Conservation (phyloP, 208 protist genomes). For the Balamuthia mandrillaris region DNA sequence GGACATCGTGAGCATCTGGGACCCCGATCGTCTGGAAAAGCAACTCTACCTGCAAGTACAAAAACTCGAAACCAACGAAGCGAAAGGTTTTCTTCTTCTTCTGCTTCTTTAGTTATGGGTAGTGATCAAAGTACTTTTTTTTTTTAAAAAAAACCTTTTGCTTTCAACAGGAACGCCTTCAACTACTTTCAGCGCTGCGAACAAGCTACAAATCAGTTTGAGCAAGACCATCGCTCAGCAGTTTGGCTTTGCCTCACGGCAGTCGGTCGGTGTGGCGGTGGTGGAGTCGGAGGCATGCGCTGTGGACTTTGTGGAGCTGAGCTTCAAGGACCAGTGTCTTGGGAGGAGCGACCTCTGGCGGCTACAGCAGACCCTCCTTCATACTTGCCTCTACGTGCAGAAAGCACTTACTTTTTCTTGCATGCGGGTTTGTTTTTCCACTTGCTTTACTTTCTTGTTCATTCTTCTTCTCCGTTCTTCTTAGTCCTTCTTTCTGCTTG, state of each 20-base stretch:
- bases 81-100: too few relatives aligned
- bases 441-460: not conserved
- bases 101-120: too few relatives aligned
- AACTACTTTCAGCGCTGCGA: not conserved
- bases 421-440: slow-evolving; percentile 23
- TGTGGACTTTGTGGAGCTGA: slow-evolving; percentile 60
- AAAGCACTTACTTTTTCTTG: slow-evolving; percentile 49
- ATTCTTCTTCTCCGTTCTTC: not conserved
- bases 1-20: not conserved
- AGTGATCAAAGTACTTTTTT: too few relatives aligned
- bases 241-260: slow-evolving; percentile 14
- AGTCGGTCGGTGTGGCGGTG: not conserved
- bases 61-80: too few relatives aligned
- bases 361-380: slow-evolving; percentile 54
- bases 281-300: not conserved
- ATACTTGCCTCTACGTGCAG: slow-evolving; percentile 55
- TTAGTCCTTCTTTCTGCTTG: not conserved
- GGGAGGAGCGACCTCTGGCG: slow-evolving; percentile 74
- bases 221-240: slow-evolving; percentile 27
- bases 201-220: slow-evolving; percentile 10
- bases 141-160: too few relatives aligned
- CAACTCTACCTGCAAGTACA: too few relatives aligned
- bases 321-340: slow-evolving; percentile 73
- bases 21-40: too few relatives aligned
- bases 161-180: too few relatives aligned